Base-by-base conservation (phyloP, 345 rosid genomes). In the Barbarea vulgaris region DNA sequence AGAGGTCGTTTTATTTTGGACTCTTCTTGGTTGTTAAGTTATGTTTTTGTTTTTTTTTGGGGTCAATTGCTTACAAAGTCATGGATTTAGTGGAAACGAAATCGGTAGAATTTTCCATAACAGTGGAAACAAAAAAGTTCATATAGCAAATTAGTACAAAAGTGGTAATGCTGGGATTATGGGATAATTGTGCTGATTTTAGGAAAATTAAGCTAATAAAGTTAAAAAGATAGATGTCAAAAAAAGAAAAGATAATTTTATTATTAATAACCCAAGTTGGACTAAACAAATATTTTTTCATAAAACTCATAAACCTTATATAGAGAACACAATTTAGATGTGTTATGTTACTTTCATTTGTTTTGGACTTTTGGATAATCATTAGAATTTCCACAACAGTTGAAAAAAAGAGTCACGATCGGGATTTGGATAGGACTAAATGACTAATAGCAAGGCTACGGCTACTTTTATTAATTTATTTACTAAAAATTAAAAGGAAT, bases 1-100 rank as follows among this genome's bases (percentile, higher is more conserved):
- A 58, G 46, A 57, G 24, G 14, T 33, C 31, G n/a, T 15, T 67
- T 41, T 69, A 13, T 67, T 24, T 37, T 69, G 54, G 42, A 69
- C 9, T 12, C 28, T 69, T 12, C 28, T 69, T 55, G 5, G 10
- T 39, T 12, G 28, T 18, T 55, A 69, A 55, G 64, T 28, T 12
- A 28, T 46, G 11, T 1, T 39, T 11, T 64, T 39, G 0, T n/a
- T 42, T 17, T 18, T 10, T n/a, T n/a, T n/a, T n/a, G n/a, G n/a
- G 6, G 48, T 21, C 12, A 50, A 63, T 9, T 21, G 53, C 15
- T 15, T 25, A 7, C 2, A 42, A 21, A 41, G 59, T 34, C 48
- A 51, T 8, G 13, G 9, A 41, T 69, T 53, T 44, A n/a, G 9
- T 41, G 17, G 0, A 41, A 14, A 41, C 0, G 15, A 12, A 11